Conservation (phyloP, 2,329 filamentous ascomycete species). For the Fusarium begoniae region DNA sequence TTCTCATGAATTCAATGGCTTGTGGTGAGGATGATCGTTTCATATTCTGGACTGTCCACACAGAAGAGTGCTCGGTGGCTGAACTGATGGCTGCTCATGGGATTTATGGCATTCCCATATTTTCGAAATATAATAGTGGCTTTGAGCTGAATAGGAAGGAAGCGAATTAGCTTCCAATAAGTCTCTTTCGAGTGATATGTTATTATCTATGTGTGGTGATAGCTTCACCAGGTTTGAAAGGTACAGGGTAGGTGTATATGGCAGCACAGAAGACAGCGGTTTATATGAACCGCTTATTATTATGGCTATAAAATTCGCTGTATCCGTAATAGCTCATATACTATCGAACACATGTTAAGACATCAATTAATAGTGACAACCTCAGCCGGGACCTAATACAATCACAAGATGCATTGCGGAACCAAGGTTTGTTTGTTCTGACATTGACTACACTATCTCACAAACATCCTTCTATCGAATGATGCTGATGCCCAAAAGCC, state of each 20-base stretch:
- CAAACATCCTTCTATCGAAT: constrained; percentile 1
- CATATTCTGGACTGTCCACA: background rate
- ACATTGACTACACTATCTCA: constrained; percentile 23
- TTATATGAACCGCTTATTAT: no score
- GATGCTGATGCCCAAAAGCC: background rate
- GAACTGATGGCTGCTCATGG: background rate
- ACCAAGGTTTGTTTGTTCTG: background rate
- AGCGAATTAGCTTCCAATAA: background rate
- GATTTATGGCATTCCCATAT: background rate
- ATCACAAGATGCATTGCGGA: background rate
- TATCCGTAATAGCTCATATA: background rate
- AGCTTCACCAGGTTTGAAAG: background rate
- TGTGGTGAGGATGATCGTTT: background rate
- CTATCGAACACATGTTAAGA: background rate
- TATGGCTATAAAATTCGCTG: background rate
- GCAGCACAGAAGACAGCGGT: background rate
- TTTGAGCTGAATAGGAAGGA: background rate
- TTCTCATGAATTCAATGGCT: background rate
- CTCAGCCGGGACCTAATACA: no score
- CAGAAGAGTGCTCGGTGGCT: background rate
- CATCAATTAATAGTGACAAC: background rate
- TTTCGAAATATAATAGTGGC: no score
- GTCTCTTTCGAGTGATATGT: background rate
- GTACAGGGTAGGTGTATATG: background rate
- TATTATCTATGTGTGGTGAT: background rate